A percentile compares a stretch with the other conserved stretches of the same genome.
Evolutionary conservation across 179 eudicot genomes (phyloP).

Genomic region (Sideroxylon spinosum): DNA sequence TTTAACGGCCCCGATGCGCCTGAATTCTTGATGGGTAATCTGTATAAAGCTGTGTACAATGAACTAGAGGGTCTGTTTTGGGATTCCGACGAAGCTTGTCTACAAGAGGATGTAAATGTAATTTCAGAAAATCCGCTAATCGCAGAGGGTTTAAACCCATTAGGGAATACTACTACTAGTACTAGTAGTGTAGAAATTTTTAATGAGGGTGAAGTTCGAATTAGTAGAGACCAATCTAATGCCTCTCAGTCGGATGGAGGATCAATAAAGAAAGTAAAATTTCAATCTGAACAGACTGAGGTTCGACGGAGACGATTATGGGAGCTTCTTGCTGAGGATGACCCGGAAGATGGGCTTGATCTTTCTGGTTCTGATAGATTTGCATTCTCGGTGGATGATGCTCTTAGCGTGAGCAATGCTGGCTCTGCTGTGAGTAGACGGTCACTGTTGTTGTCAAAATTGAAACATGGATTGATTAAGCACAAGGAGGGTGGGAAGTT

Average conservation of each 20-base stretch:
- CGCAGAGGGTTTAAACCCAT: conserved; percentile 16
- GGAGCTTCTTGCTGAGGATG: conserved; percentile 82
- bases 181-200: conserved; percentile 14
- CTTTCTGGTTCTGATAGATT: conserved; percentile 93
- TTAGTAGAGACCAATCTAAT: conserved; percentile 10
- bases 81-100: conserved; percentile 46
- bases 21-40: conserved; percentile 87
- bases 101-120: conserved; percentile 21
- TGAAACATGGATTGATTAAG: conserved; percentile 72
- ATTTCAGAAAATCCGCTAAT: conserved; percentile 18
- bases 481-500: conserved; percentile 51
- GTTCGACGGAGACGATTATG: conserved; percentile 69
- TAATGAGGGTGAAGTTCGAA: conserved; percentile 18
- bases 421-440: conserved; percentile 55
- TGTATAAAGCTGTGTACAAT: conserved; percentile 66
- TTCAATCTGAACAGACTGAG: conserved; percentile 47
- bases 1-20: conserved; percentile 99
- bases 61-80: conserved; percentile 90
- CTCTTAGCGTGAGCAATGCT: conserved; percentile 64
- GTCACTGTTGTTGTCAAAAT: conserved; percentile 65
- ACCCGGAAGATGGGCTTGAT: conserved; percentile 87
- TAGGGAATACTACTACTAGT: not conserved
- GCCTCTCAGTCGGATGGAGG: conserved; percentile 18
- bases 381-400: conserved; percentile 93
- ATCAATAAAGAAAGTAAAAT: conserved; percentile 61